A percentile compares a stretch with the other conserved stretches of the same genome.
phyloP scores from a whole-genome alignment of 2,329 filamentous ascomycete species.

The Stachybotrys chartarum region DNA sequence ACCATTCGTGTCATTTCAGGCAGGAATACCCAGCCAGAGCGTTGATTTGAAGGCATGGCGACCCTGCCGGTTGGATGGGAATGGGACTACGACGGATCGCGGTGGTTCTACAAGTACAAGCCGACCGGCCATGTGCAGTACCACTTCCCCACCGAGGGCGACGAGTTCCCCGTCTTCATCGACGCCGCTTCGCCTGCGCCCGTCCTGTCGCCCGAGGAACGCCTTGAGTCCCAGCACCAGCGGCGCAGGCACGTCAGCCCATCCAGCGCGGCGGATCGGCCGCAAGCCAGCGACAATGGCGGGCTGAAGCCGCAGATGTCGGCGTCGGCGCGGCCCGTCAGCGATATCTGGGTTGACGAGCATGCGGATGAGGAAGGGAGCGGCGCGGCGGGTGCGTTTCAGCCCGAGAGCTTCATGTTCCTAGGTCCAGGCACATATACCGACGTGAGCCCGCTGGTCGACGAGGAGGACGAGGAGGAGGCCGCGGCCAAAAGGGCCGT shows the following conservation, averaged over 20 bases:
- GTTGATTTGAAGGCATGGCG: slow-evolving; percentile 12
- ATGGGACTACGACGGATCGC: slow-evolving; percentile 47
- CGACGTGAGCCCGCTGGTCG: slow-evolving; percentile 35
- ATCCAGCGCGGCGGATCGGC: background rate
- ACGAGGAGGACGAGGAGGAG: slow-evolving; percentile 30
- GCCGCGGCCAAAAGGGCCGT: slow-evolving; percentile 20
- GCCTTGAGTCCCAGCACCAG: slow-evolving; percentile 44
- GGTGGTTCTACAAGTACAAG: slow-evolving; percentile 53
- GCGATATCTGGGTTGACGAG: slow-evolving; percentile 23
- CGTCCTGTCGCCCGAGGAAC: slow-evolving; percentile 43
- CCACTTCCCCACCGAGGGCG: slow-evolving; percentile 48
- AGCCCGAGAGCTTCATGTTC: slow-evolving; percentile 46
- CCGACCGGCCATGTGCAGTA: slow-evolving; percentile 48
- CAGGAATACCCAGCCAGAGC: background rate
- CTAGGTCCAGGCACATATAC: slow-evolving; percentile 38
- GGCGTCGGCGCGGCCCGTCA: slow-evolving; percentile 23
- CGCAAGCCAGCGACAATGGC: slow-evolving; percentile 3
- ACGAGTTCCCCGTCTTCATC: slow-evolving; percentile 50
- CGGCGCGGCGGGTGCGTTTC: slow-evolving; percentile 31
- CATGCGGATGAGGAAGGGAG: slow-evolving; percentile 23
- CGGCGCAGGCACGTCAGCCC: slow-evolving; percentile 10
- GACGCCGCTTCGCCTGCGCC: slow-evolving; percentile 28
- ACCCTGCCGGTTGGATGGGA: slow-evolving; percentile 48
- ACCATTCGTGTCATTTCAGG: background rate
- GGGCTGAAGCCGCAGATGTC: slow-evolving; percentile 18